These are phyloP conservation scores for Lipomyces starkeyi DNA, from an alignment of 805 yeast genomes.

Conservation along the genomic window DNA sequence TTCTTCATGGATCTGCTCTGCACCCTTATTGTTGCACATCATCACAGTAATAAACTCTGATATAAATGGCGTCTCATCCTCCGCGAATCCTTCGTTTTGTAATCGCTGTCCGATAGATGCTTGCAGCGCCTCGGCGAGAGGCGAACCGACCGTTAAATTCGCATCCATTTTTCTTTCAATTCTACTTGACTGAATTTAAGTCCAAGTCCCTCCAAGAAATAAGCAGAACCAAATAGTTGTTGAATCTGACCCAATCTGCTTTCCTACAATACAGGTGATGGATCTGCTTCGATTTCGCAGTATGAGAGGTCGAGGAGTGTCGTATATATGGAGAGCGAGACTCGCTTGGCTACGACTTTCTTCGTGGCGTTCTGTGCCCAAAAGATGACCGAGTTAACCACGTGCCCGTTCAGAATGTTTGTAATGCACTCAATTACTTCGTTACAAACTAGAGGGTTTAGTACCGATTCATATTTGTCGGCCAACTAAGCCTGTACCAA, in stretches of 20 bases:
- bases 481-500: too few relatives aligned
- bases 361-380: background rate
- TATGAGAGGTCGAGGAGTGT: too few relatives aligned
- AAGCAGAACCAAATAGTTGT: background rate
- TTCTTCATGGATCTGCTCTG: conserved; percentile 39
- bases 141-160: conserved; percentile 25
- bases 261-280: background rate
- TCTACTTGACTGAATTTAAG: background rate
- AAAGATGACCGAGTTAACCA: background rate
- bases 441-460: too few relatives aligned
- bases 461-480: too few relatives aligned
- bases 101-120: conserved; percentile 34
- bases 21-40: conserved; percentile 40
- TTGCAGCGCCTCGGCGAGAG: conserved; percentile 37
- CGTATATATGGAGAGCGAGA: background rate
- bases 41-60: conserved; percentile 43
- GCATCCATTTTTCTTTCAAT: conserved; percentile 6
- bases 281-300: background rate
- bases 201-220: background rate
- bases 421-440: too few relatives aligned
- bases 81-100: conserved; percentile 38
- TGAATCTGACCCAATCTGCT: background rate
- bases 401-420: background rate
- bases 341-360: background rate
- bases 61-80: conserved; percentile 41